Percentiles rank a stretch among this genome's conserved stretches.
These are phyloP conservation scores for Globisporangium polare DNA, from an alignment of 352 stramenopile species.

Conservation along the genomic window DNA sequence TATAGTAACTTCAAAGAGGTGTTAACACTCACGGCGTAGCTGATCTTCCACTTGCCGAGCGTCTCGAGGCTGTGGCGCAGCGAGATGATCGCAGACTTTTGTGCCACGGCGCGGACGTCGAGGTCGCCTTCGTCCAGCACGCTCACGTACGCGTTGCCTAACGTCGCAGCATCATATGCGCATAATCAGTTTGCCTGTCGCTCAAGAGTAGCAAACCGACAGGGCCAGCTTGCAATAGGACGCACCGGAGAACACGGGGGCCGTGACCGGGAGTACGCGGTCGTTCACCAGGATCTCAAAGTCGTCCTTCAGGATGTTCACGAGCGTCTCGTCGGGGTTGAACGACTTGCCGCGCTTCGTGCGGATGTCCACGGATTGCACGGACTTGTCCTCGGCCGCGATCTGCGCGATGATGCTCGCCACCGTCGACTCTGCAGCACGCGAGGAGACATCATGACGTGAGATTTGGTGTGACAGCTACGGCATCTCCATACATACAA, in stretches of 20 bases:
- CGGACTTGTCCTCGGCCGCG: slow-evolving; percentile 67
- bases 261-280: slow-evolving; percentile 62
- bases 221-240: neutral
- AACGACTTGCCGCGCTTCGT: slow-evolving; percentile 56
- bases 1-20: too few species aligned
- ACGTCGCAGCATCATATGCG: neutral
- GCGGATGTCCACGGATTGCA: slow-evolving; percentile 65
- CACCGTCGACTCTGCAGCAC: slow-evolving; percentile 59
- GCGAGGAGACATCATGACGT: neutral
- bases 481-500: neutral
- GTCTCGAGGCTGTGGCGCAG: slow-evolving; percentile 65
- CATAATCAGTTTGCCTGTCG: neutral
- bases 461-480: neutral
- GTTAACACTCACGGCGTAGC: slow-evolving; percentile 38
- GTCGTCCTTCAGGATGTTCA: slow-evolving; percentile 72
- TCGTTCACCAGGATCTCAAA: slow-evolving; percentile 84
- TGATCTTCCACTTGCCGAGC: slow-evolving; percentile 81
- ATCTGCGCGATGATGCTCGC: slow-evolving; percentile 71
- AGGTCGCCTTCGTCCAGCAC: slow-evolving; percentile 70
- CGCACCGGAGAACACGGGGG: slow-evolving; percentile 60
- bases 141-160: slow-evolving; percentile 69
- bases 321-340: slow-evolving; percentile 53
- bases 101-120: slow-evolving; percentile 70
- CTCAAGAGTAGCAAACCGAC: neutral
- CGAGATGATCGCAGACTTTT: slow-evolving; percentile 79